Evolutionary conservation across 2,329 filamentous ascomycete genomes (phyloP).

Genomic region (Aspergillus transmontanensis): DNA sequence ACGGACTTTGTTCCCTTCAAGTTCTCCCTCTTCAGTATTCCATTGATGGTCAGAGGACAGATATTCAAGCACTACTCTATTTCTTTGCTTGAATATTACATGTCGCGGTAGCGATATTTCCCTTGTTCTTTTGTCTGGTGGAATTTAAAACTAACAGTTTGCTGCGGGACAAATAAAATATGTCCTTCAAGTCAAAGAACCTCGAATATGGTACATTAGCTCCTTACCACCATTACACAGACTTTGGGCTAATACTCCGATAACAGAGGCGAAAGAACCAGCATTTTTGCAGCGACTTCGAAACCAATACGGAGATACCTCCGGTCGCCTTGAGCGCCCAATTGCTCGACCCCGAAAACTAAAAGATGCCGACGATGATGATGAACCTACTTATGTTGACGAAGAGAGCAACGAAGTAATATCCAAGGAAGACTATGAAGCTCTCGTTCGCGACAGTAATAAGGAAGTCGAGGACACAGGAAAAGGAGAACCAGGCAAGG

Average conservation of each 20-base stretch:
- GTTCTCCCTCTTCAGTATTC: background rate
- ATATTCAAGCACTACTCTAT: background rate
- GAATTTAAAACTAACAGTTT: constrained; percentile 11
- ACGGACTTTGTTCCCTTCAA: background rate
- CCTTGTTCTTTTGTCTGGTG: background rate
- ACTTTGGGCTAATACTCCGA: constrained; percentile 1
- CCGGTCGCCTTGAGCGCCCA: constrained; percentile 41
- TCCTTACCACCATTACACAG: constrained; percentile 4
- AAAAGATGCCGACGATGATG: constrained; percentile 43
- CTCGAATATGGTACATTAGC: constrained; percentile 43
- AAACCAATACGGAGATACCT: constrained; percentile 38
- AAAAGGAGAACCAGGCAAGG: constrained; percentile 10
- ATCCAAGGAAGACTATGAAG: constrained; percentile 47
- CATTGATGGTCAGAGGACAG: background rate
- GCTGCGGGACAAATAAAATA: constrained; percentile 21
- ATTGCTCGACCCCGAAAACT: constrained; percentile 38
- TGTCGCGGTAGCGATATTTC: background rate
- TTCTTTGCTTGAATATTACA: background rate
- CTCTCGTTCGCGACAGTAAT: constrained; percentile 35
- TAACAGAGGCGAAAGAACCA: constrained; percentile 44
- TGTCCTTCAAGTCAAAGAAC: constrained; percentile 47
- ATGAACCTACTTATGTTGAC: constrained; percentile 48
- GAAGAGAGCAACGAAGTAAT: constrained; percentile 48
- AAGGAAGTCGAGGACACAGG: constrained; percentile 17
- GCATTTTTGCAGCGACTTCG: constrained; percentile 46